These are phyloP conservation scores for Talaromyces sp. DNA, from an alignment of 2,329 filamentous ascomycete genomes.

Conservation along the genomic window DNA sequence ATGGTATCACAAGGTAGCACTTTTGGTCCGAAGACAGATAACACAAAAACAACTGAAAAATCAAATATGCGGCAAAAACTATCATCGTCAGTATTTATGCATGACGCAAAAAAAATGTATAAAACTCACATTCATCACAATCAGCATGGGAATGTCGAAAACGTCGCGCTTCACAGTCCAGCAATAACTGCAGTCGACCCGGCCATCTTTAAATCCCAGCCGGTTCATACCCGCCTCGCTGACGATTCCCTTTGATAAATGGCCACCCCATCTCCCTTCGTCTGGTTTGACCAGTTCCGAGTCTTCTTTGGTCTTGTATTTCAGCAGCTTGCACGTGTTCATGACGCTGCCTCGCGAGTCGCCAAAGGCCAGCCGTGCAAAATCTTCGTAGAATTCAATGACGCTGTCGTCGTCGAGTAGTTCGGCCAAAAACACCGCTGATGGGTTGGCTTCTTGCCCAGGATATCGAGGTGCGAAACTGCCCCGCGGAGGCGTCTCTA, in stretches of 20 bases:
- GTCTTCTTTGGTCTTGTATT: slow-evolving; percentile 73
- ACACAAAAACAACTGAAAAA: slow-evolving; percentile 5
- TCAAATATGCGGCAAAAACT: slow-evolving; percentile 45
- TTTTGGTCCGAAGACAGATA: background rate
- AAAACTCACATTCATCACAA: slow-evolving; percentile 91
- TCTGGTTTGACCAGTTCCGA: slow-evolving; percentile 36
- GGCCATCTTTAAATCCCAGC: slow-evolving; percentile 74
- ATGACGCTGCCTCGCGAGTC: slow-evolving; percentile 82
- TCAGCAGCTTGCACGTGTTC: slow-evolving; percentile 77
- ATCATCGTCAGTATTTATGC: slow-evolving; percentile 7
- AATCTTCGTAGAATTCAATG: slow-evolving; percentile 93
- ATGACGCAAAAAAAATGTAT: background rate
- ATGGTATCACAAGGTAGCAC: slow-evolving; percentile 4
- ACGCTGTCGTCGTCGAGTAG: slow-evolving; percentile 90
- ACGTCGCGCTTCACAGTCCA: slow-evolving; percentile 96
- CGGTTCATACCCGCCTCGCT: slow-evolving; percentile 66
- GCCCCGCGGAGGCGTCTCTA: slow-evolving; percentile 16
- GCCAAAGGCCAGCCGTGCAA: slow-evolving; percentile 84
- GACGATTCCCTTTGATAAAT: slow-evolving; percentile 41
- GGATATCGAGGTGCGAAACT: slow-evolving; percentile 44
- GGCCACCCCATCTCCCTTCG: slow-evolving; percentile 41
- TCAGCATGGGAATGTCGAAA: slow-evolving; percentile 97
- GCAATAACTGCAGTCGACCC: slow-evolving; percentile 91
- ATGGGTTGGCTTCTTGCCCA: slow-evolving; percentile 40
- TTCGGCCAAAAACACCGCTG: slow-evolving; percentile 86